Base-by-base conservation (phyloP, 345 rosid genomes). In the Arabidopsis arenosa region DNA sequence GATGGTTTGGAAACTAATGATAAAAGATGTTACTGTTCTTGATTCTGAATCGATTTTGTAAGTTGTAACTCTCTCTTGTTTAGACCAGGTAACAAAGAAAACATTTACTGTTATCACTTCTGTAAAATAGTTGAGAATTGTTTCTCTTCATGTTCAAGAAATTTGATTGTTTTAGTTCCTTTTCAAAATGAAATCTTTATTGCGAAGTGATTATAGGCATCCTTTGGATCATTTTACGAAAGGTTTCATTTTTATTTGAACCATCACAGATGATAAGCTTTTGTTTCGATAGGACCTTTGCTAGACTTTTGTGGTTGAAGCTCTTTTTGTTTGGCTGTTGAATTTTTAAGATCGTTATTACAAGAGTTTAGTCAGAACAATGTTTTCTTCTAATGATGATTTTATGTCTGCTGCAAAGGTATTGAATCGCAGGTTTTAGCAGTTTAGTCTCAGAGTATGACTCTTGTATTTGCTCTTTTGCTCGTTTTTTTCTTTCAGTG, bases 1-100 rank as follows among this genome's bases (percentile, higher is more conserved):
- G 18, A 66, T 55, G 28, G 54, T 21, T 74, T 74, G 51, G 28
- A 66, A 66, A 23, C 26, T 23, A 23, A 23, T 23, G 26, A 74
- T 37, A 8, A 37, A 36, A 48, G 58, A 33, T 35, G 12, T 33
- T 11, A n/a, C 13, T 63, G 71, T 61, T 75, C 64, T 61, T 76
- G 57, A 68, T 53, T 69, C 48, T 68, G 26, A 37, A 23, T 23
- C 60, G 36, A 2, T 51, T 66, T 21, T 51, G 33, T 35, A n/a
- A 68, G 52, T 21, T 51, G 35, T 35, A 9, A 68, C 35, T 39
- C 14, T 39, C 45, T 60, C 17, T 75, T 61, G 47, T 59, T 51
- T 68, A 17, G 43, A 30, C 61, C 30, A 68, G 52, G n/a, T 58
- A 9, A 8, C 1, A 30, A 7, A 18, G 32, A 3, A 18, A 36